Conservation (phyloP, 2,329 filamentous ascomycete genomes). For the Amauroascus niger region DNA sequence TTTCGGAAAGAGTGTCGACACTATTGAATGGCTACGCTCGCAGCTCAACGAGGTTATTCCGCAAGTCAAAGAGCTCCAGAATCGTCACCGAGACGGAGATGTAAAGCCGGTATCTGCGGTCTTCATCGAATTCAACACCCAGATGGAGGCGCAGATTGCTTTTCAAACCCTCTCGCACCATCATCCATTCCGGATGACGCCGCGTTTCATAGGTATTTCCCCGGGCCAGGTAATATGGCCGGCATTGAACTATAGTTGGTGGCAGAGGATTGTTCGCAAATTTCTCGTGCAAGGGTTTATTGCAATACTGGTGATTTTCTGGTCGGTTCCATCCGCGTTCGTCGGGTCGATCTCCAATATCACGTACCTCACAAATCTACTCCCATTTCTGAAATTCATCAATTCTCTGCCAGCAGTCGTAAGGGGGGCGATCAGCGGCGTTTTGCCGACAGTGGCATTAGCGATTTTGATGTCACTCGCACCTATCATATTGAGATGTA, state of each 20-base stretch:
- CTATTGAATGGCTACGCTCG: slow-evolving; percentile 72
- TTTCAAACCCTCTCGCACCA: slow-evolving; percentile 79
- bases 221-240: slow-evolving; percentile 85
- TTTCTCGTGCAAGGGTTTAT: slow-evolving; percentile 62
- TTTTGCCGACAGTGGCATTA: slow-evolving; percentile 69
- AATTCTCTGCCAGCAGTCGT: slow-evolving; percentile 58
- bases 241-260: slow-evolving; percentile 71
- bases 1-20: slow-evolving; percentile 76
- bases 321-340: slow-evolving; percentile 63
- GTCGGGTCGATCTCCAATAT: slow-evolving; percentile 87
- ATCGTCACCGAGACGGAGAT: slow-evolving; percentile 53
- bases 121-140: slow-evolving; percentile 79
- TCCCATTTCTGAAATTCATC: slow-evolving; percentile 63
- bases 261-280: slow-evolving; percentile 65
- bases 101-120: slow-evolving; percentile 61
- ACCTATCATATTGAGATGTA: slow-evolving; percentile 68
- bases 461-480: slow-evolving; percentile 80
- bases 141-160: slow-evolving; percentile 74
- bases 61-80: slow-evolving; percentile 57
- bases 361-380: slow-evolving; percentile 47
- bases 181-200: slow-evolving; percentile 74
- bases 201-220: slow-evolving; percentile 72
- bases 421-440: slow-evolving; percentile 70
- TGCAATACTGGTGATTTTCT: slow-evolving; percentile 73
- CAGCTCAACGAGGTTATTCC: slow-evolving; percentile 64